Base-by-base conservation (phyloP, 202 grass and related monocot genomes). In the Carex arenaria region DNA sequence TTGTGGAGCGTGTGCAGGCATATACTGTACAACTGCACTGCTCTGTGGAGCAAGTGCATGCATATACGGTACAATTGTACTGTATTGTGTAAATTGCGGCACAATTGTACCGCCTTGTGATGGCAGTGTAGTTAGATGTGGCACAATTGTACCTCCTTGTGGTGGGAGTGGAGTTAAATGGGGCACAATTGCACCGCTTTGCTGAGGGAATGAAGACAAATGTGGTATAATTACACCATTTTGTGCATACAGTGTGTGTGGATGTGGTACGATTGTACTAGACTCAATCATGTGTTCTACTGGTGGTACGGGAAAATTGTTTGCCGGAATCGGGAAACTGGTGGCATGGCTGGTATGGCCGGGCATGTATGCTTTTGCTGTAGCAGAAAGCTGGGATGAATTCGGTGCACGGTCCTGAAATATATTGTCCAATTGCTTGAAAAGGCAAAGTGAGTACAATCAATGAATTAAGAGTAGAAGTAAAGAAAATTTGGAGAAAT, bases 351-450 rank as follows among this genome's bases (percentile, higher is more conserved):
- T 53, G 64, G 47, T 32, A 19, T 59, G 31, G 9, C 30, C 56
- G 7, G 80, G 80, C 26, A 54, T 38, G 64, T 68, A 82, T 53
- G 80, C 80, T 54, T 68, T 34, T 1, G 80, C 80, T 2, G 10
- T 55, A 82, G 80, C 61, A 67, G 80, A 82, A 67, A 82, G 62
- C 51, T 82, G 62, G 15, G 62, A 53, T 54, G 69, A 49, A 72
- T 72, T 72, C 9, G 51, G 69, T 13, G 42, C 20, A 72, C 2
- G 26, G 7, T 72, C 69, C 69, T 72, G 69, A 72, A 74, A 54
- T 78, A 38, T 15, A 38, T 59, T 2, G 10, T 36, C 53, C 26
- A 59, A 54, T 59, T 19, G 15, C 51, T 59, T 78, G 3, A 82
- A 82, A 56, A 69, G 15, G 10, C 4, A 26, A 65, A 65, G 73